A percentile compares a stretch with the other conserved stretches of the same genome.
These are phyloP conservation scores for Apiotrichum porosum DNA, from an alignment of 1,284 basidiomycete species.

Conservation along the genomic window DNA sequence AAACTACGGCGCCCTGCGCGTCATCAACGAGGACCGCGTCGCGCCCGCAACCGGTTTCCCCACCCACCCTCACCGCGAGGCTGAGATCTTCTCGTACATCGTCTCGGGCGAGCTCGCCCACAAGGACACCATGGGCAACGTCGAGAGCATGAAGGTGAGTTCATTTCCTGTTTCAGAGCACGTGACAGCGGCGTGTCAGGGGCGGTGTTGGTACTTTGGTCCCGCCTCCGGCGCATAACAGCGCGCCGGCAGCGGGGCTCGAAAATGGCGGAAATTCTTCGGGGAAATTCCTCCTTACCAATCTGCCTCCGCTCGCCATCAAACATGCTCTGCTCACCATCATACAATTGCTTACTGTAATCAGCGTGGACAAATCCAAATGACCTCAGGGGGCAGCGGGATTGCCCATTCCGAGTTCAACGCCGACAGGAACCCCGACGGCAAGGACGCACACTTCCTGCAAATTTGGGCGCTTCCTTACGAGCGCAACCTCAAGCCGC, in stretches of 20 bases:
- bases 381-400: conserved; percentile 64
- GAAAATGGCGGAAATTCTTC: no score
- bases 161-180: no score
- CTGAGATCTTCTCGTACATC: conserved; percentile 90
- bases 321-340: no score
- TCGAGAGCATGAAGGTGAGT: conserved; percentile 79
- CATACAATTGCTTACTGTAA: no score
- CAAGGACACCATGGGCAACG: conserved; percentile 83
- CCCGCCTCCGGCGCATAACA: no score
- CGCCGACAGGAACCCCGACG: conserved; percentile 58
- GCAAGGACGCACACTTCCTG: conserved; percentile 76
- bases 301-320: no score
- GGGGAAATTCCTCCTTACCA: no score
- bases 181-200: no score
- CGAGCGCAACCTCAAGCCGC: conserved; percentile 57
- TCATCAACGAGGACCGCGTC: conserved; percentile 57
- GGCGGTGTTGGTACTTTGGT: no score
- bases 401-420: conserved; percentile 58
- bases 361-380: conserved; percentile 81
- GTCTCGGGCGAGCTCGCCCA: conserved; percentile 46
- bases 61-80: conserved; percentile 73
- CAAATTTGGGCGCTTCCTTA: conserved; percentile 74
- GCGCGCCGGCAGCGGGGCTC: no score
- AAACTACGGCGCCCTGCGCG: conserved; percentile 49
- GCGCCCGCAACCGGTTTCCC: conserved; percentile 69